phyloP scores from a whole-genome alignment of 2,329 filamentous ascomycete species.

The Hymenotorrendiella dingleyae region DNA sequence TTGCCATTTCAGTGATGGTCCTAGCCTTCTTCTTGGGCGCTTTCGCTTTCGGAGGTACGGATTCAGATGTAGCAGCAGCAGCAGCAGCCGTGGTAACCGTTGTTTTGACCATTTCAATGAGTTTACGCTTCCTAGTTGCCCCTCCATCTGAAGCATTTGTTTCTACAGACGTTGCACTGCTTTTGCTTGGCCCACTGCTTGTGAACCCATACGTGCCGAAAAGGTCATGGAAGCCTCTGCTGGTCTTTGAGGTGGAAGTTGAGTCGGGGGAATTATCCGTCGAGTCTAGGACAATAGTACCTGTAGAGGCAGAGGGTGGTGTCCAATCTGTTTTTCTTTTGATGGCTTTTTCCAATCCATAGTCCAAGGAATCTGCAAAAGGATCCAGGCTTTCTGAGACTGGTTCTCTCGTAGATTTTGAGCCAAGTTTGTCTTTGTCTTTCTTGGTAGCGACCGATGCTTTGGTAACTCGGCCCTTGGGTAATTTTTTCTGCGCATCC shows the following conservation, averaged over 20 bases:
- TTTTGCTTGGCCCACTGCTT: constrained; percentile 19
- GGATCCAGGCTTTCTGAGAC: not conserved
- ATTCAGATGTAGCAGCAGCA: constrained; percentile 17
- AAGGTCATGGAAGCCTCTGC: constrained; percentile 31
- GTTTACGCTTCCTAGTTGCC: constrained; percentile 48
- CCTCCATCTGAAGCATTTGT: constrained; percentile 8
- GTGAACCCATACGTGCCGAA: constrained; percentile 37
- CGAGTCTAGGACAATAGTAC: not conserved
- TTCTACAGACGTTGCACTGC: constrained; percentile 4
- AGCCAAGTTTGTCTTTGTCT: too few species aligned
- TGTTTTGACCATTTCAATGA: constrained; percentile 44
- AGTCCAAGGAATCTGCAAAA: constrained; percentile 10
- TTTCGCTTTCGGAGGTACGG: constrained; percentile 42
- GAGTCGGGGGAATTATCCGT: constrained; percentile 4
- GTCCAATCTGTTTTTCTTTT: constrained; percentile 62
- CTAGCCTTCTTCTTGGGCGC: constrained; percentile 61
- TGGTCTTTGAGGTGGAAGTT: constrained; percentile 10
- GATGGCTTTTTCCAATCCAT: constrained; percentile 37
- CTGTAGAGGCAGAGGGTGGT: constrained; percentile 44
- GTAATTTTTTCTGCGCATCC: constrained; percentile 29
- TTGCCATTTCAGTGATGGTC: constrained; percentile 75
- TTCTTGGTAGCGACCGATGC: constrained; percentile 1
- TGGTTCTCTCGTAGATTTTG: too few species aligned
- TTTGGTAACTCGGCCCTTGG: constrained; percentile 32
- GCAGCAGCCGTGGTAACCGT: constrained; percentile 22